Evolutionary conservation across 139 green algal genomes (phyloP).

Genomic region (Coelastrella sp.): DNA sequence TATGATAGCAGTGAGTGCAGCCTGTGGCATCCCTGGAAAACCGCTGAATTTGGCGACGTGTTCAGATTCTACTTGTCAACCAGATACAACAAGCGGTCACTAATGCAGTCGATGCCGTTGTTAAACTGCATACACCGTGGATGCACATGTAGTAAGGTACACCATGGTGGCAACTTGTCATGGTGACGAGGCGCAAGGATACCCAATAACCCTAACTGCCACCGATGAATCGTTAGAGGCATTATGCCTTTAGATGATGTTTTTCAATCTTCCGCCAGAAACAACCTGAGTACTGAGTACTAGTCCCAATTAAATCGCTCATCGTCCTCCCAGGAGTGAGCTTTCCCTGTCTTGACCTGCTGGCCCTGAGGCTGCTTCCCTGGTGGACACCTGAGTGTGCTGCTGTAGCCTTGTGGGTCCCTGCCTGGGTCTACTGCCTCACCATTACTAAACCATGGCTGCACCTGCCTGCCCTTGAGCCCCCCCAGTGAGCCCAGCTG

Average conservation of each 20-base stretch:
- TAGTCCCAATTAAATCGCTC: constrained; percentile 34
- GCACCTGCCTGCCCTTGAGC: not conserved
- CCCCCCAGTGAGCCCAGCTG: constrained; percentile 14
- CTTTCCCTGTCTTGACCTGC: not conserved
- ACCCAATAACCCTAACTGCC: no score
- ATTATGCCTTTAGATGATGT: not conserved
- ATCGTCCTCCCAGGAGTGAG: not conserved
- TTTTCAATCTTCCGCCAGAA: not conserved
- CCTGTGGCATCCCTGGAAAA: no score
- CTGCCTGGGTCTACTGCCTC: not conserved
- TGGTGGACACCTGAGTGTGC: not conserved
- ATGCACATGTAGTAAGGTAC: no score
- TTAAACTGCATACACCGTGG: no score
- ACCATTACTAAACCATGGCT: not conserved
- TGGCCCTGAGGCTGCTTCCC: not conserved
- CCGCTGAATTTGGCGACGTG: no score
- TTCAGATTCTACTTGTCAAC: no score
- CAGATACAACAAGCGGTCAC: no score
- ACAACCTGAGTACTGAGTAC: no score
- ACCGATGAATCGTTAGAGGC: not conserved
- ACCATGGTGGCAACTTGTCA: no score
- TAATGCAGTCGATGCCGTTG: no score
- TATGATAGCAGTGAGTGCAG: no score
- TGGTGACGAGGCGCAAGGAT: no score
- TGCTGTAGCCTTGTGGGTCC: not conserved